Conservation (phyloP, 148 eudicot species). For the Oxyria digyna region DNA sequence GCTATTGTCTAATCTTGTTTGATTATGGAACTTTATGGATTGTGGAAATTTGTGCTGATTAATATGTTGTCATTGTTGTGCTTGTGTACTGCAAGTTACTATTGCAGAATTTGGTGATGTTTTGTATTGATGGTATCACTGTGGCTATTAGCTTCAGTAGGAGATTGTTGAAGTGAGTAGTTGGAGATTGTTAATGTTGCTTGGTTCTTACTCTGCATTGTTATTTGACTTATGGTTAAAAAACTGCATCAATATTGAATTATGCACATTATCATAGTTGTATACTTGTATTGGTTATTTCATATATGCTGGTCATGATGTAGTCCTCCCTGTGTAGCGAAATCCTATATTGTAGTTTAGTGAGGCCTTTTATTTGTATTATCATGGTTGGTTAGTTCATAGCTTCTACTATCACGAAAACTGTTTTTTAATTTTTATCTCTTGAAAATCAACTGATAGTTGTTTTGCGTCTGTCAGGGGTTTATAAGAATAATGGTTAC, state of each 20-base stretch:
- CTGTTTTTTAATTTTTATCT: neutral
- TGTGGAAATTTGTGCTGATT: neutral
- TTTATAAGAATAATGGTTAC: conserved; percentile 92
- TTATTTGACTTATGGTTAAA: neutral
- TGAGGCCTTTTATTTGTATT: neutral
- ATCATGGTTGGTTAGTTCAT: neutral
- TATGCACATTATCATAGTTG: neutral
- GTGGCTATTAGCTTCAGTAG: neutral
- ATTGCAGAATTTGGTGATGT: neutral
- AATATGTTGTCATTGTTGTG: neutral
- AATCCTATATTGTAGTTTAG: neutral
- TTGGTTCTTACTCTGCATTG: neutral
- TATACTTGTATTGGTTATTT: neutral
- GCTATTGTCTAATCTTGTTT: neutral
- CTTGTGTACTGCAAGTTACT: neutral
- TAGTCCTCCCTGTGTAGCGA: neutral
- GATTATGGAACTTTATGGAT: neutral
- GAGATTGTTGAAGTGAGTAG: neutral
- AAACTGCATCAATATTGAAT: neutral
- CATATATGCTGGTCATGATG: neutral
- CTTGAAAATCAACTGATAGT: neutral
- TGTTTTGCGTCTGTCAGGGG: conserved; percentile 34
- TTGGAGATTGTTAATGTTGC: neutral
- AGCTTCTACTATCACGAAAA: neutral
- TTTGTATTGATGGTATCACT: neutral